Percentiles rank a stretch among this genome's conserved stretches.
phyloP scores from a whole-genome alignment of 805 yeast species.

The Saccharomycopsis fibuligera region DNA sequence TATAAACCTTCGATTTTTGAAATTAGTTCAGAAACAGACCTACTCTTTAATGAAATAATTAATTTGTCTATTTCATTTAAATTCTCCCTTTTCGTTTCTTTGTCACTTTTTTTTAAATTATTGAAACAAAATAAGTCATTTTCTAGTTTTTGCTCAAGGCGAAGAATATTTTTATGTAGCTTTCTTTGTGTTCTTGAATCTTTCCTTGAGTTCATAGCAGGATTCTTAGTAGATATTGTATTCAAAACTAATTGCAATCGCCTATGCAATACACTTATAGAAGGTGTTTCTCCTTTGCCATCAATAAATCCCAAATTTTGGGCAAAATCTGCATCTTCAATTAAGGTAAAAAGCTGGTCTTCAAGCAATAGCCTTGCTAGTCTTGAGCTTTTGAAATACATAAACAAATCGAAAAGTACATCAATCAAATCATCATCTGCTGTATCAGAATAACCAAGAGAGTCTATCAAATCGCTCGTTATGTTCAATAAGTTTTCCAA shows the following conservation, averaged over 20 bases:
- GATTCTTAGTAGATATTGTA: conserved; percentile 15
- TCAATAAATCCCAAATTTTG: conserved; percentile 23
- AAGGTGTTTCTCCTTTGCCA: background rate
- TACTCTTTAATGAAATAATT: conserved; percentile 14
- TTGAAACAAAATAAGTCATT: conserved; percentile 28
- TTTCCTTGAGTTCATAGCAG: no score
- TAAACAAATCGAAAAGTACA: conserved; percentile 44
- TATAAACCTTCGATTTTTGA: conserved; percentile 8
- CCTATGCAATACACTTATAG: no score
- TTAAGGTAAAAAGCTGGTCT: conserved; percentile 35
- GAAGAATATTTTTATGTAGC: conserved; percentile 7
- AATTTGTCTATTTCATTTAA: conserved; percentile 21
- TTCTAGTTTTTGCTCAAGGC: conserved; percentile 5
- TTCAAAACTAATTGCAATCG: background rate
- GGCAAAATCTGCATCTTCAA: conserved; percentile 35
- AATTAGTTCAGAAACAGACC: conserved; percentile 1
- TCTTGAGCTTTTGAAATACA: conserved; percentile 40
- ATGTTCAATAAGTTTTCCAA: conserved; percentile 35
- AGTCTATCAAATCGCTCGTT: conserved; percentile 50
- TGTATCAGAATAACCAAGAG: conserved; percentile 54
- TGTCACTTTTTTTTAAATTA: conserved; percentile 30
- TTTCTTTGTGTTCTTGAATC: background rate
- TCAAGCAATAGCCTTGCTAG: conserved; percentile 55
- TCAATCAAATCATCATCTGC: conserved; percentile 54
- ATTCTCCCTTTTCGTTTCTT: conserved; percentile 25